Percentiles rank a stretch among this genome's conserved stretches.
phyloP scores from a whole-genome alignment of 495 filamentous ascomycete genomes.

The Friedmanniomyces simplex region DNA sequence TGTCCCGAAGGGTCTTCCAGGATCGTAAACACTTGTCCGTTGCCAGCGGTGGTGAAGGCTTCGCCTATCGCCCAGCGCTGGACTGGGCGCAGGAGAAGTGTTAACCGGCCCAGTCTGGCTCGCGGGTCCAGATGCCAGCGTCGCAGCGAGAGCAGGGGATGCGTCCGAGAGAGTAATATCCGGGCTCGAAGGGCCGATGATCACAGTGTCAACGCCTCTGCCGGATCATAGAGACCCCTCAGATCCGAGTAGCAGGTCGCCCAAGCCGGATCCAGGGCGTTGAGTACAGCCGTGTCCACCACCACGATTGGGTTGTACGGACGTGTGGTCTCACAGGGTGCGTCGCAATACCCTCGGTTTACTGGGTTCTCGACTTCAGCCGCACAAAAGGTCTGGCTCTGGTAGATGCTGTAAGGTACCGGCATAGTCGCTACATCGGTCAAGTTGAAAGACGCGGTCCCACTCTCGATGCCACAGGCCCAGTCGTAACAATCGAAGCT shows the following conservation, averaged over 20 bases:
- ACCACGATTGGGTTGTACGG: background rate
- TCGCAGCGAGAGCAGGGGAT: background rate
- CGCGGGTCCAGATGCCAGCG: background rate
- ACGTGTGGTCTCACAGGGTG: background rate
- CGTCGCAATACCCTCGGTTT: background rate
- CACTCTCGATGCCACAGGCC: background rate
- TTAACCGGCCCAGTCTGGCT: background rate
- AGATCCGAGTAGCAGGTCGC: background rate
- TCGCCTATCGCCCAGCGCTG: background rate
- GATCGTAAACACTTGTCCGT: background rate
- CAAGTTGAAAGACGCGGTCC: background rate
- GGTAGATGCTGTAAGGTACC: background rate
- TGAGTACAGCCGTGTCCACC: background rate
- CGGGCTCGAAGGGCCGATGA: background rate
- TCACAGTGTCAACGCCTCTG: too few species aligned
- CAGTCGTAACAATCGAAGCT: background rate
- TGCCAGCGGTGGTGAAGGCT: background rate
- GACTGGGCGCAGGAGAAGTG: background rate
- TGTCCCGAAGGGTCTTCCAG: background rate
- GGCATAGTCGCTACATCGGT: background rate
- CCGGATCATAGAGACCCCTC: background rate
- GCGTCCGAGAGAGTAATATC: background rate
- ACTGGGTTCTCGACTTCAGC: background rate
- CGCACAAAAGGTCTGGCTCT: background rate
- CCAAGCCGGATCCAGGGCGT: too few species aligned